Evolutionary conservation across 2,329 filamentous ascomycete genomes (phyloP).

Genomic region (Allantophomopsis lycopodina): DNA sequence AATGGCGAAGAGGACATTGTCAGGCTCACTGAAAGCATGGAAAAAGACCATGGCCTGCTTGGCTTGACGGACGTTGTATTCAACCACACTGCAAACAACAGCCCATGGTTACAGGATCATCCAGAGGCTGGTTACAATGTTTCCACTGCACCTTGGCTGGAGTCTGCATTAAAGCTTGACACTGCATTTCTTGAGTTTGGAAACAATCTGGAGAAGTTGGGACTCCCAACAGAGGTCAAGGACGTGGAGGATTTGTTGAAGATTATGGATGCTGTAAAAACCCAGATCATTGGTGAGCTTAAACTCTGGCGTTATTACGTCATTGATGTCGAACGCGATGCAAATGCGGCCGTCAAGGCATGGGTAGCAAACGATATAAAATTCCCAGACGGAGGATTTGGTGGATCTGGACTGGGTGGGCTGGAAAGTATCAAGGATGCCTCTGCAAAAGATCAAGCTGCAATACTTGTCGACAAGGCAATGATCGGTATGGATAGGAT

Average conservation of each 20-base stretch:
- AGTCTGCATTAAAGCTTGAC: slow-evolving; percentile 66
- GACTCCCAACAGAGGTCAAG: slow-evolving; percentile 63
- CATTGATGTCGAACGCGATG: slow-evolving; percentile 62
- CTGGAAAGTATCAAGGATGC: slow-evolving; percentile 37
- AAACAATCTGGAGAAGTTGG: slow-evolving; percentile 46
- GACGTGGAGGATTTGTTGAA: slow-evolving; percentile 58
- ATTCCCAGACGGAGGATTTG: slow-evolving; percentile 37
- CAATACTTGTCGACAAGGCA: slow-evolving; percentile 46
- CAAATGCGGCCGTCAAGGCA: slow-evolving; percentile 51
- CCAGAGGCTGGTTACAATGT: slow-evolving; percentile 94
- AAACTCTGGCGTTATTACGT: slow-evolving; percentile 92
- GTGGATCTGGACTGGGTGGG: slow-evolving; percentile 29
- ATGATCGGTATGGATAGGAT: slow-evolving; percentile 60
- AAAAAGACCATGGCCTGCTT: slow-evolving; percentile 71
- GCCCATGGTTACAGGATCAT: slow-evolving; percentile 84
- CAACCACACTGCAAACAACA: slow-evolving; percentile 96
- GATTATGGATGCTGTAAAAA: slow-evolving; percentile 77
- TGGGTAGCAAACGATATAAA: slow-evolving; percentile 53
- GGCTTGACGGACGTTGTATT: slow-evolving; percentile 93
- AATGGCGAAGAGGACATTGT: slow-evolving; percentile 72
- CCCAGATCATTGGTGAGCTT: slow-evolving; percentile 61
- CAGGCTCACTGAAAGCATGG: slow-evolving; percentile 65
- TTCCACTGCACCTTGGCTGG: slow-evolving; percentile 69
- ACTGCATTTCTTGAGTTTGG: slow-evolving; percentile 55
- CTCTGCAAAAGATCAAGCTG: slow-evolving; percentile 41